Evolutionary conservation across 2,329 filamentous ascomycete genomes (phyloP).

Genomic region (Pseudocercospora vitis): DNA sequence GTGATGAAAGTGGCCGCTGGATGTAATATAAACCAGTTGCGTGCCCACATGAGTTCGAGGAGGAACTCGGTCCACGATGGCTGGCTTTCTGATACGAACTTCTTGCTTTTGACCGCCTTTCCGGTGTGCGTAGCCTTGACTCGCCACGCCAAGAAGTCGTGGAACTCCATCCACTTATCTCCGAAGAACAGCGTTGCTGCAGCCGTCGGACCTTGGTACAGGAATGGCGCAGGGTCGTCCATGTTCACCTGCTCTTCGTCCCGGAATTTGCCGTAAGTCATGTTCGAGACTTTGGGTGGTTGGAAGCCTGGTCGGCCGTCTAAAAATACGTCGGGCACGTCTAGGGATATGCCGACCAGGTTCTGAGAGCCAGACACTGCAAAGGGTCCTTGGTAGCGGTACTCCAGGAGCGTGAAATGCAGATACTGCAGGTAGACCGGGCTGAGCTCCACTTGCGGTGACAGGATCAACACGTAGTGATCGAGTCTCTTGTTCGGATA

Average conservation of each 20-base stretch:
- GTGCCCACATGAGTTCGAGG: slow-evolving; percentile 70
- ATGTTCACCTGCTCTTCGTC: slow-evolving; percentile 33
- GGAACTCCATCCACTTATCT: slow-evolving; percentile 81
- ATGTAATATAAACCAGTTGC: slow-evolving; percentile 78
- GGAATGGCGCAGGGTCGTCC: slow-evolving; percentile 58
- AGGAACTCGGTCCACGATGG: slow-evolving; percentile 79
- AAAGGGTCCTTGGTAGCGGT: slow-evolving; percentile 56
- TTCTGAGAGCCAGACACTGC: slow-evolving; percentile 55
- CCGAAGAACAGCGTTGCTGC: slow-evolving; percentile 82
- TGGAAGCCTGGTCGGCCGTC: slow-evolving; percentile 60
- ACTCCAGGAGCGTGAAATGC: slow-evolving; percentile 74
- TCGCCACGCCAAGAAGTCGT: slow-evolving; percentile 72
- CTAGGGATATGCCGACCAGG: slow-evolving; percentile 77
- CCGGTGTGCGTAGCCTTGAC: slow-evolving; percentile 32
- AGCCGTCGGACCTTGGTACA: slow-evolving; percentile 83
- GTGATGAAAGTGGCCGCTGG: slow-evolving; percentile 67
- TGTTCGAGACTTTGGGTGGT: slow-evolving; percentile 44
- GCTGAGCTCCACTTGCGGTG: slow-evolving; percentile 76
- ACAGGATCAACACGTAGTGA: slow-evolving; percentile 81
- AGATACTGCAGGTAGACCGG: slow-evolving; percentile 83
- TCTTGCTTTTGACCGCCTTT: slow-evolving; percentile 40
- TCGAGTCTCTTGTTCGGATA: slow-evolving; percentile 67
- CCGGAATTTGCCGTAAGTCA: slow-evolving; percentile 37
- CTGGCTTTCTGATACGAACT: slow-evolving; percentile 64
- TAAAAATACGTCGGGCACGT: slow-evolving; percentile 65